Conservation (phyloP, 2,329 filamentous ascomycete species). For the Emericellopsis atlantica region DNA sequence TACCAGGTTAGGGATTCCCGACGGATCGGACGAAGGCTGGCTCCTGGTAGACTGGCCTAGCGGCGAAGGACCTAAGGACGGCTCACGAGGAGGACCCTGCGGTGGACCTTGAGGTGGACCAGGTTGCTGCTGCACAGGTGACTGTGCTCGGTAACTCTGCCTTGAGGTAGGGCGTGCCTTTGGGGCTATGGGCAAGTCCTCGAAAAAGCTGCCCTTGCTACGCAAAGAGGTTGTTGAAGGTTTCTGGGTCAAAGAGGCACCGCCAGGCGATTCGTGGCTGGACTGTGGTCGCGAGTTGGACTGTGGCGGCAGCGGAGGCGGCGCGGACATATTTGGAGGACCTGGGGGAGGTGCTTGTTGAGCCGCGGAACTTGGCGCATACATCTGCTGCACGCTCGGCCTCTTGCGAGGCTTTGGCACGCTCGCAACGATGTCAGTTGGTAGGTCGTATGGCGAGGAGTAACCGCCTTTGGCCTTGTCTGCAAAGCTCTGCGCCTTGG, state of each 20-base stretch:
- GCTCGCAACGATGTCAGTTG: conserved; percentile 56
- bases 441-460: conserved; percentile 86
- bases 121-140: conserved; percentile 8
- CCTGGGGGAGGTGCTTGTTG: conserved; percentile 30
- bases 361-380: conserved; percentile 25
- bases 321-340: conserved; percentile 36
- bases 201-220: conserved; percentile 54
- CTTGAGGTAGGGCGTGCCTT: conserved; percentile 50
- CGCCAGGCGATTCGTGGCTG: conserved; percentile 18
- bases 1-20: conserved; percentile 25
- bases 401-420: conserved; percentile 55
- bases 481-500: conserved; percentile 70
- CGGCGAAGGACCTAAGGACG: conserved; percentile 4
- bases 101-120: conserved; percentile 11
- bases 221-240: conserved; percentile 19
- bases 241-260: conserved; percentile 12
- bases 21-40: conserved; percentile 6
- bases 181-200: conserved; percentile 55
- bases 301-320: conserved; percentile 14
- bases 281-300: conserved; percentile 18
- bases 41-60: conserved; percentile 9
- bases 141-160: conserved; percentile 23
- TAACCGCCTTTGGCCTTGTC: conserved; percentile 89
- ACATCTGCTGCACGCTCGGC: conserved; percentile 42
- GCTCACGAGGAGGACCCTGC: neutral